A percentile compares a stretch with the other conserved stretches of the same genome.
Conservation (phyloP, 345 rosid genomes). For the Linum tenue region DNA sequence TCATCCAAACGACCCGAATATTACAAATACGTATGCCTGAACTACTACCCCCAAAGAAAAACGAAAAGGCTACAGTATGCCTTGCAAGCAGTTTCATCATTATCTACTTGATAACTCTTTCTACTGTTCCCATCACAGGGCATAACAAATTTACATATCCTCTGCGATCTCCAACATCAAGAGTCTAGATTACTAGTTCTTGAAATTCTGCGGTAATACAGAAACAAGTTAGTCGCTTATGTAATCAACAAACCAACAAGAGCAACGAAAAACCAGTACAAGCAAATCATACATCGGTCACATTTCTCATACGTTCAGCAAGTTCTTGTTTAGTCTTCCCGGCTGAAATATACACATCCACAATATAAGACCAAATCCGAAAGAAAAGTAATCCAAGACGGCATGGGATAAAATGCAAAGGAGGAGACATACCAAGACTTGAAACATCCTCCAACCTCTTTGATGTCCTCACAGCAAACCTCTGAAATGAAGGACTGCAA, state of each 20-base stretch:
- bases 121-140: too few species aligned
- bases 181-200: neutral
- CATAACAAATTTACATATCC: too few species aligned
- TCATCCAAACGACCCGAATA: too few species aligned
- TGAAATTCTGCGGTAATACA: neutral
- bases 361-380: neutral
- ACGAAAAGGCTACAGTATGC: too few species aligned
- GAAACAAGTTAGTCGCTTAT: neutral
- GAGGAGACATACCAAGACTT: constrained; percentile 27
- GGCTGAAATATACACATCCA: constrained; percentile 26
- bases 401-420: neutral
- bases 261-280: neutral
- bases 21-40: too few species aligned
- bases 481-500: constrained; percentile 67
- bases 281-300: neutral
- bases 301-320: constrained; percentile 48
- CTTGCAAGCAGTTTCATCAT: too few species aligned
- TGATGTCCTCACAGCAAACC: constrained; percentile 85
- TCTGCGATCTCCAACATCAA: too few species aligned
- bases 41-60: too few species aligned
- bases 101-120: too few species aligned
- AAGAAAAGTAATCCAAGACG: neutral
- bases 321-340: constrained; percentile 43
- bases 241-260: neutral
- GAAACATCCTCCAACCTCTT: constrained; percentile 59